phyloP scores from a whole-genome alignment of 257 asterid genomes.

The Haberlea rhodopensis region DNA sequence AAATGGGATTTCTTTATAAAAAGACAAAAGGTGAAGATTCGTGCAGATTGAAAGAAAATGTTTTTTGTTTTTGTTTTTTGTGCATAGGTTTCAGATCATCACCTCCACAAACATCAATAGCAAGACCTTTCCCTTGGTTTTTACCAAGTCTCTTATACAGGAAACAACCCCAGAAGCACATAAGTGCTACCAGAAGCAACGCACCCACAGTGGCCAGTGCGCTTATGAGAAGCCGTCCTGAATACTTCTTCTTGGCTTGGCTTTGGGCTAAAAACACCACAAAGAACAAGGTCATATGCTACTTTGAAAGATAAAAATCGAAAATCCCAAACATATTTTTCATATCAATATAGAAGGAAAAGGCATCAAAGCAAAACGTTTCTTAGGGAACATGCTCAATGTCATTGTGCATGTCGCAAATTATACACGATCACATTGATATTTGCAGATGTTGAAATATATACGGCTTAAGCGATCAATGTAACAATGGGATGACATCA shows the following conservation, averaged over 20 bases:
- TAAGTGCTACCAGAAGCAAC: slow-evolving; percentile 80
- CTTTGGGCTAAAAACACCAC: slow-evolving; percentile 43
- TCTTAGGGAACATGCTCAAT: slow-evolving; percentile 7
- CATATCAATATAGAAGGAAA: slow-evolving; percentile 8
- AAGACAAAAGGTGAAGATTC: no score
- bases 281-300: slow-evolving; percentile 18
- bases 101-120: slow-evolving; percentile 84
- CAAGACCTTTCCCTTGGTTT: slow-evolving; percentile 65
- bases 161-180: slow-evolving; percentile 96
- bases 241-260: slow-evolving; percentile 64
- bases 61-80: no score
- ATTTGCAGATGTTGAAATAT: no score
- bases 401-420: no score
- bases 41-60: not conserved
- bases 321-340: not conserved
- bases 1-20: not conserved
- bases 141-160: slow-evolving; percentile 78
- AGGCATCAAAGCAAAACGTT: not conserved
- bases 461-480: no score
- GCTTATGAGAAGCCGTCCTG: slow-evolving; percentile 78
- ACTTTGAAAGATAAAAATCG: slow-evolving; percentile 2
- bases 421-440: no score
- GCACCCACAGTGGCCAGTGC: slow-evolving; percentile 93
- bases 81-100: slow-evolving; percentile 33
- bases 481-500: no score